Evolutionary conservation across 768 basidiomycete genomes (phyloP).

Genomic region (Boletus vermiculosoides): DNA sequence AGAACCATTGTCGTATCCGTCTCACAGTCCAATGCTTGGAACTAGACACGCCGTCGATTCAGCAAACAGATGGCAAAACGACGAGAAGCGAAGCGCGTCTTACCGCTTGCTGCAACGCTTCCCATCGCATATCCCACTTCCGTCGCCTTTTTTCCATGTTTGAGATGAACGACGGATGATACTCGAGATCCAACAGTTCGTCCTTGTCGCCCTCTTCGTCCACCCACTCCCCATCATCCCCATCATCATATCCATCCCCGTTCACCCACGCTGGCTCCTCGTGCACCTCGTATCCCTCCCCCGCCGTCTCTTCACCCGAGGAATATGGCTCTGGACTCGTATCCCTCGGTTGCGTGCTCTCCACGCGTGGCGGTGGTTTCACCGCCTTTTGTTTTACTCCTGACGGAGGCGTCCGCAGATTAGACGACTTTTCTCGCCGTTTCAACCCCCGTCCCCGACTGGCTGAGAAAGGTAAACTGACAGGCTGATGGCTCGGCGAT

Average conservation of each 20-base stretch:
- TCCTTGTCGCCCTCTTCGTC: slow-evolving; percentile 71
- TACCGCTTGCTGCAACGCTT: slow-evolving; percentile 70
- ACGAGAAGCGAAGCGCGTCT: slow-evolving; percentile 15
- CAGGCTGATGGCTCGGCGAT: slow-evolving; percentile 34
- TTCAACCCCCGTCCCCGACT: slow-evolving; percentile 46
- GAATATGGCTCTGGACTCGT: slow-evolving; percentile 77
- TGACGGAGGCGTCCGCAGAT: slow-evolving; percentile 29
- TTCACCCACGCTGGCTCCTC: slow-evolving; percentile 41
- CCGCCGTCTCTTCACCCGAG: slow-evolving; percentile 77
- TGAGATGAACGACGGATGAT: slow-evolving; percentile 67
- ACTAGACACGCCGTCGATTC: slow-evolving; percentile 40
- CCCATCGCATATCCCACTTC: slow-evolving; percentile 76
- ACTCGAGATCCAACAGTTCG: slow-evolving; percentile 73
- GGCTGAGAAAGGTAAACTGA: slow-evolving; percentile 48
- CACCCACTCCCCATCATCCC: slow-evolving; percentile 61
- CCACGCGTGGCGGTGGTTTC: slow-evolving; percentile 73
- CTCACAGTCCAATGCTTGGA: slow-evolving; percentile 75
- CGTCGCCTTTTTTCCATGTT: slow-evolving; percentile 66
- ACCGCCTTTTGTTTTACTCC: slow-evolving; percentile 33
- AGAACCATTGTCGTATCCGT: slow-evolving; percentile 78
- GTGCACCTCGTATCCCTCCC: slow-evolving; percentile 49
- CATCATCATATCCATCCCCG: slow-evolving; percentile 14
- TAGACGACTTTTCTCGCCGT: slow-evolving; percentile 41
- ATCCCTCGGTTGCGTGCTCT: slow-evolving; percentile 80
- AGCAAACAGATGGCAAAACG: not conserved